phyloP scores from a whole-genome alignment of 257 asterid genomes.

The Ballota nigra region DNA sequence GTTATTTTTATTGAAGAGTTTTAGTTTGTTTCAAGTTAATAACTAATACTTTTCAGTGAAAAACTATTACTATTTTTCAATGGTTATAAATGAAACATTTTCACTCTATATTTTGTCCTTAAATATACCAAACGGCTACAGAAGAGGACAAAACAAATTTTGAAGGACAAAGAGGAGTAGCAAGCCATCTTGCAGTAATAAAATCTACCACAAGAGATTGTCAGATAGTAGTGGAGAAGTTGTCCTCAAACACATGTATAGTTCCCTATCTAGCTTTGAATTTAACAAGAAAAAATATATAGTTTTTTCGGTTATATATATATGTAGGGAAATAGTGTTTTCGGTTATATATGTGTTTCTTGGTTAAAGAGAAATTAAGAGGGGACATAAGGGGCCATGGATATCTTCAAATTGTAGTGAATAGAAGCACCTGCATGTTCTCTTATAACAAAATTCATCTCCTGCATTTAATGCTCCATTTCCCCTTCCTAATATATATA shows the following conservation, averaged over 20 bases:
- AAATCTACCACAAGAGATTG: constrained; percentile 14
- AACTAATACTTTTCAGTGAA: too few relatives aligned
- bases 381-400: constrained; percentile 47
- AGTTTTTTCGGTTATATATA: background rate
- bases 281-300: background rate
- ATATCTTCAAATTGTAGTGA: constrained; percentile 41
- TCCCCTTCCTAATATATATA: constrained; percentile 25
- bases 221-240: constrained; percentile 28
- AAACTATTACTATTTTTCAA: too few relatives aligned
- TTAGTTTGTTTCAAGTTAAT: too few relatives aligned
- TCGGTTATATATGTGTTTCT: background rate
- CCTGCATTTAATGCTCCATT: constrained; percentile 56
- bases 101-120: too few relatives aligned
- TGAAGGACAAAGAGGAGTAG: background rate
- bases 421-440: constrained; percentile 67
- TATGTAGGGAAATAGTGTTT: background rate
- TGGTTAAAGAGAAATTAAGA: too few relatives aligned
- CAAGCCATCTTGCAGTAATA: constrained; percentile 27
- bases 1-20: too few relatives aligned
- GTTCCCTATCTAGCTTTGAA: background rate
- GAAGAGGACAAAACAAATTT: background rate
- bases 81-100: too few relatives aligned
- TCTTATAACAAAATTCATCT: constrained; percentile 36
- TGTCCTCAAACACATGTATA: constrained; percentile 34
- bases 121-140: background rate